Percentiles rank a stretch among this genome's conserved stretches.
phyloP scores from a whole-genome alignment of 768 basidiomycete genomes.

The Tephrocybe sp. region DNA sequence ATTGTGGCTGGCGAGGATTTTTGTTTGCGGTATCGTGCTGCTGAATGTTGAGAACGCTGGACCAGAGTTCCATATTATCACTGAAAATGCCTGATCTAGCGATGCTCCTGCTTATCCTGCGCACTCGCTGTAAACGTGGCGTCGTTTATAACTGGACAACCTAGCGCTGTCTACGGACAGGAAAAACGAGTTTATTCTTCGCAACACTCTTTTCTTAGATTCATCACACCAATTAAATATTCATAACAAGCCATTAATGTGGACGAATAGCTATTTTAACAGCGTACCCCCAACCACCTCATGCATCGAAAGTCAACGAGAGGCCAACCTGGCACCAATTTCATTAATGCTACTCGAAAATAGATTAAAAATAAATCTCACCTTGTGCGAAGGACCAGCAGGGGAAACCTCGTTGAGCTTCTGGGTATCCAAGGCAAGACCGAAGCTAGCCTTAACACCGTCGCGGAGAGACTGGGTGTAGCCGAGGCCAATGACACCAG shows the following conservation, averaged over 20 bases:
- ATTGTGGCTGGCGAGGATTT: too few relatives aligned
- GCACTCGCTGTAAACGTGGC: too few relatives aligned
- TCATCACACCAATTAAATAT: neutral
- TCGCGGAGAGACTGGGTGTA: slow-evolving; percentile 94
- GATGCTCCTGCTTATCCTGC: too few relatives aligned
- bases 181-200: too few relatives aligned
- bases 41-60: too few relatives aligned
- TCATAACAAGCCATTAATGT: slow-evolving; percentile 13
- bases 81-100: too few relatives aligned
- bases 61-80: too few relatives aligned
- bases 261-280: slow-evolving; percentile 30
- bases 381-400: slow-evolving; percentile 76
- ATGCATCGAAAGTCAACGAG: slow-evolving; percentile 72
- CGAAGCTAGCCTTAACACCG: slow-evolving; percentile 90
- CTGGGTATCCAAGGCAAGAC: slow-evolving; percentile 94
- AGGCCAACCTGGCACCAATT: slow-evolving; percentile 56
- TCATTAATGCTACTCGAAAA: neutral
- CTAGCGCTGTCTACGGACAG: too few relatives aligned
- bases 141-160: too few relatives aligned
- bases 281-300: slow-evolving; percentile 33
- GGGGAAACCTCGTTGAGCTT: slow-evolving; percentile 74
- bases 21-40: too few relatives aligned
- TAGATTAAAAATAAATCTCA: slow-evolving; percentile 20
- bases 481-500: slow-evolving; percentile 84
- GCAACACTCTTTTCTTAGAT: neutral